Conservation (phyloP, 2,329 filamentous ascomycete genomes). For the Didymellaceae sp. region DNA sequence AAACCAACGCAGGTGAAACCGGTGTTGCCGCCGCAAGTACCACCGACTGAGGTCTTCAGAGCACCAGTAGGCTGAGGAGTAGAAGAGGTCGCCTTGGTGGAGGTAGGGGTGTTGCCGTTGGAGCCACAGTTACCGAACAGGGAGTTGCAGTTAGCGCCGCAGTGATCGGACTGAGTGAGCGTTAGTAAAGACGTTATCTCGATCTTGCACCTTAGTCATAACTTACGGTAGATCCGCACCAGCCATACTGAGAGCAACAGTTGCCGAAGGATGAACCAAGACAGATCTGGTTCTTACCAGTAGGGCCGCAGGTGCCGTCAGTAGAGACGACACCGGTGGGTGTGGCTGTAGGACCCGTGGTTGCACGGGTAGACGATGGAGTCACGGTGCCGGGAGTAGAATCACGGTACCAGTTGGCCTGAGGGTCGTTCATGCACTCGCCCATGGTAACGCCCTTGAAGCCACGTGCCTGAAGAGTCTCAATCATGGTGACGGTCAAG, state of each 20-base stretch:
- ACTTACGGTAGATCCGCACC: slow-evolving; percentile 42
- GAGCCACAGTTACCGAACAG: slow-evolving; percentile 36
- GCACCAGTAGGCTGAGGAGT: slow-evolving; percentile 18
- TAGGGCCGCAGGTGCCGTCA: slow-evolving; percentile 32
- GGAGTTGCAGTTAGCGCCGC: slow-evolving; percentile 28
- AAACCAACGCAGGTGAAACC: slow-evolving; percentile 38
- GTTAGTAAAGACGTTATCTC: not conserved
- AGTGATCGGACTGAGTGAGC: slow-evolving; percentile 13
- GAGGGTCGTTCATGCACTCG: slow-evolving; percentile 56
- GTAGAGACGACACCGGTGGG: slow-evolving; percentile 31
- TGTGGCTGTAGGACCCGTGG: slow-evolving; percentile 23
- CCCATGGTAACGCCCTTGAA: slow-evolving; percentile 56
- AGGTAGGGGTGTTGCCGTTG: slow-evolving; percentile 10
- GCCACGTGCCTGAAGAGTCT: slow-evolving; percentile 45
- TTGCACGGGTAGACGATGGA: slow-evolving; percentile 15
- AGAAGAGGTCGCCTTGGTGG: slow-evolving; percentile 18
- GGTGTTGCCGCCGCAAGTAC: slow-evolving; percentile 32
- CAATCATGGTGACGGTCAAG: slow-evolving; percentile 54
- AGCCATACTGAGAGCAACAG: slow-evolving; percentile 55
- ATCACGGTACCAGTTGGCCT: slow-evolving; percentile 57
- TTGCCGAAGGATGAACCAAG: slow-evolving; percentile 44
- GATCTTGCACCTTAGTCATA: not conserved
- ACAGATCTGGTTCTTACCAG: slow-evolving; percentile 30
- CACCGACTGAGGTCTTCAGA: slow-evolving; percentile 26
- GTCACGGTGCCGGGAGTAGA: slow-evolving; percentile 46